Conservation (phyloP, 345 rosid genomes). For the Psidium guajava region DNA sequence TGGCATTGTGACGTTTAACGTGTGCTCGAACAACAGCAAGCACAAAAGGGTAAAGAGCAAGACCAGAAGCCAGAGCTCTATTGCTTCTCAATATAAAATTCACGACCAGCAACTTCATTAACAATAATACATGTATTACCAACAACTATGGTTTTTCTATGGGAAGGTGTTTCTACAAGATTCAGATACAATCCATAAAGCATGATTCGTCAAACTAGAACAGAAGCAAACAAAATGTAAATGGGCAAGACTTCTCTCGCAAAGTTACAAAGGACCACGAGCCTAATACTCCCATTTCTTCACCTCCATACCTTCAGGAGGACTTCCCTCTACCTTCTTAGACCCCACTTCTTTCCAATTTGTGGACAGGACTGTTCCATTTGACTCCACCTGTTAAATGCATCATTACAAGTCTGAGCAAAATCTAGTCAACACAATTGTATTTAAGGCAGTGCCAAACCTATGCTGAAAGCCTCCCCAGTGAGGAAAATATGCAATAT, state of each 20-base stretch:
- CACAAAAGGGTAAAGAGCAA: not conserved
- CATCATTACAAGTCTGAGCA: not conserved
- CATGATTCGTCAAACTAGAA: not conserved
- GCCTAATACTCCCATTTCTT: constrained; percentile 67
- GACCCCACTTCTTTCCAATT: constrained; percentile 92
- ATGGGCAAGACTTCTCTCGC: not conserved
- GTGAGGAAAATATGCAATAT: not conserved
- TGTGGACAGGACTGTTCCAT: constrained; percentile 92
- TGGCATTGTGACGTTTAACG: not conserved
- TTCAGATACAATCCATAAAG: not conserved
- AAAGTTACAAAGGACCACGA: not conserved
- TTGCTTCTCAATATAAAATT: not conserved
- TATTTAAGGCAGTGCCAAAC: not conserved
- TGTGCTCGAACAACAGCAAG: not conserved
- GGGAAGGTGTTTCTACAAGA: not conserved
- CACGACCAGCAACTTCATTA: not conserved
- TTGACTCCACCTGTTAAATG: constrained; percentile 63
- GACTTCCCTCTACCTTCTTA: constrained; percentile 84
- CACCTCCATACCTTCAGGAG: constrained; percentile 95
- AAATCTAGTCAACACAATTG: not conserved
- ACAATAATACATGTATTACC: not conserved
- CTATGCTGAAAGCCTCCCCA: not conserved
- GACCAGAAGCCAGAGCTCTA: not conserved
- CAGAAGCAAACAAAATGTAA: not conserved
- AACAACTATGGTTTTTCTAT: not conserved